Conservation (phyloP, 83 land plant species). For the Diphasiastrum complanatum region DNA sequence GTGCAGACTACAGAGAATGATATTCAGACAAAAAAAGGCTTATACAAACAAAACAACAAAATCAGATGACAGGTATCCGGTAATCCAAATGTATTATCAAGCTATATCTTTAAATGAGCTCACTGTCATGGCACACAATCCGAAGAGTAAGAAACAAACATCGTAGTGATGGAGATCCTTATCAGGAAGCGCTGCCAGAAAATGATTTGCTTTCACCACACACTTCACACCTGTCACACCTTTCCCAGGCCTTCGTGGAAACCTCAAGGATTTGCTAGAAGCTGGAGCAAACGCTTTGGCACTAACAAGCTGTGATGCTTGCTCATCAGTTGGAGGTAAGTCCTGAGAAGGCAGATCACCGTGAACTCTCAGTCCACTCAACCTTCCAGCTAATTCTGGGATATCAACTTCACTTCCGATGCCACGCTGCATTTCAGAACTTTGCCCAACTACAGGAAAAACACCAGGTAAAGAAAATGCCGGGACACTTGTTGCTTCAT, state of each 20-base stretch:
- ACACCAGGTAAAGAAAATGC: not conserved
- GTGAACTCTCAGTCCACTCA: not conserved
- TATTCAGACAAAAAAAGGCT: too few relatives aligned
- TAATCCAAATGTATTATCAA: too few relatives aligned
- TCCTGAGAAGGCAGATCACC: too few relatives aligned
- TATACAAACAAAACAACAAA: too few relatives aligned
- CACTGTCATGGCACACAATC: too few relatives aligned
- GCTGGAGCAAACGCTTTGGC: slow-evolving; percentile 8
- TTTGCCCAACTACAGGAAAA: not conserved
- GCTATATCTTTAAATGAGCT: too few relatives aligned
- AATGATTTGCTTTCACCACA: slow-evolving; percentile 13
- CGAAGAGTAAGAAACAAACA: not conserved
- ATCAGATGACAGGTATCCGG: too few relatives aligned
- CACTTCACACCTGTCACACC: slow-evolving; percentile 2
- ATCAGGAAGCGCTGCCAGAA: slow-evolving; percentile 6
- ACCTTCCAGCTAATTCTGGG: not conserved
- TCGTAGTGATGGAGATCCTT: slow-evolving; percentile 19
- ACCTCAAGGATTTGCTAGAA: slow-evolving; percentile 8
- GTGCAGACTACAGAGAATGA: too few relatives aligned
- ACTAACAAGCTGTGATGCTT: not conserved
- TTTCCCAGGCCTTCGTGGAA: slow-evolving; percentile 6
- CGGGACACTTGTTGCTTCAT: not conserved
- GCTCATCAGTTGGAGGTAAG: not conserved
- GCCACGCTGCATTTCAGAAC: not conserved
- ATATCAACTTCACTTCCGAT: not conserved